Percentiles rank a stretch among this genome's conserved stretches.
These are phyloP conservation scores for Hypoxylon sp. DNA, from an alignment of 2,329 filamentous ascomycete species.

Conservation along the genomic window DNA sequence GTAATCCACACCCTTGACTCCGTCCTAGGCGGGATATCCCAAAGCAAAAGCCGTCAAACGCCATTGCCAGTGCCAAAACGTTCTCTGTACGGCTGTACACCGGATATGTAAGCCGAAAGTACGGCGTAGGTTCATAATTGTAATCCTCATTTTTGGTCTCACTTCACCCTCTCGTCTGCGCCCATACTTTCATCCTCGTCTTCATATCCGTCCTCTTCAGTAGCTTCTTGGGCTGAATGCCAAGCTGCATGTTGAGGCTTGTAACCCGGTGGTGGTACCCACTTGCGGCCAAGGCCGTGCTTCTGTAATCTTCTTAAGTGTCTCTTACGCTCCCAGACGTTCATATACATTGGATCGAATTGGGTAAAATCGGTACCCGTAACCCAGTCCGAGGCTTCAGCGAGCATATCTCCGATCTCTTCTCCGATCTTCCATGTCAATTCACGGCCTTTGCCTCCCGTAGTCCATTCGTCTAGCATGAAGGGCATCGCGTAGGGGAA, in stretches of 20 bases:
- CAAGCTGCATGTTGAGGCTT: constrained; percentile 59
- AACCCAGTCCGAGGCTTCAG: constrained; percentile 61
- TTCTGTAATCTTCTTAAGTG: constrained; percentile 64
- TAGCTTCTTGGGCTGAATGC: constrained; percentile 57
- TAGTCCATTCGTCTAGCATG: constrained; percentile 72
- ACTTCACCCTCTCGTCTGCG: constrained; percentile 48
- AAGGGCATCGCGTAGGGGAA: constrained; percentile 71
- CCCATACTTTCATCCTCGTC: constrained; percentile 52
- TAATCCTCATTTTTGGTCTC: constrained; percentile 7
- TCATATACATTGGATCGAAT: constrained; percentile 58
- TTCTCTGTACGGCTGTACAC: too few species aligned
- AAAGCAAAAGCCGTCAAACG: constrained; percentile 19
- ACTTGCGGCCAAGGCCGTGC: constrained; percentile 56
- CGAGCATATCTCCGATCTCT: constrained; percentile 60
- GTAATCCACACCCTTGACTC: constrained; percentile 15
- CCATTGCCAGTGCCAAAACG: constrained; percentile 22
- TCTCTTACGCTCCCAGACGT: constrained; percentile 60
- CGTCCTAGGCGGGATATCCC: constrained; percentile 12
- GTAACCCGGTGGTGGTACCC: constrained; percentile 56
- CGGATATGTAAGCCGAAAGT: too few species aligned
- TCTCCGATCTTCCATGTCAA: constrained; percentile 55
- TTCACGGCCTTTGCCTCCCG: constrained; percentile 62
- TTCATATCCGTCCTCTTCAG: constrained; percentile 56
- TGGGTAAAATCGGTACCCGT: constrained; percentile 60
- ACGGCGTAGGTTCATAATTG: background rate